Base-by-base conservation (phyloP, 176 grass and related monocot species). In the Rhynchospora pubera region DNA sequence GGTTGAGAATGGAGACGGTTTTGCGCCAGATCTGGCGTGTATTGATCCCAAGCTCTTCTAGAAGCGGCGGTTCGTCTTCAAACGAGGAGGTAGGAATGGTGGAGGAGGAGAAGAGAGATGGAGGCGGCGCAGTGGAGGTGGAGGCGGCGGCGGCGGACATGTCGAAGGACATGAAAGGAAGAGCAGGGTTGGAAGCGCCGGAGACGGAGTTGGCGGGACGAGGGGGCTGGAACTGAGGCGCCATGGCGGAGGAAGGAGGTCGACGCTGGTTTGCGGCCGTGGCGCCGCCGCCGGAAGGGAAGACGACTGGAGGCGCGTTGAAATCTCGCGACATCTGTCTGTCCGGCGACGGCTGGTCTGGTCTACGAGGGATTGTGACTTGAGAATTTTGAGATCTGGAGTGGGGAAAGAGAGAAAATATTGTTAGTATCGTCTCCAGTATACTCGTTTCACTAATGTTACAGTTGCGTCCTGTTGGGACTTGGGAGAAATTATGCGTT, bases 11-110 rank as follows among this genome's bases (percentile, higher is more conserved):
- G 76, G 94, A 94, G 76, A 86, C 65, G 77, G 91, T 92, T 85
- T 97, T 97, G 86, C 91, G 88, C 94, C 91, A 94, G 90, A 97
- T 97, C 94, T 94, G 94, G 64, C 91, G 94, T 65, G 94, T 94
- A 61, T 94, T 97, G 91, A 97, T 97, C 85, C 94, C 94, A 30
- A 97, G 94, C 83, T 97, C 94, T 89, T 97, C 94, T 48, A 97
- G 88, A 16, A 97, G 94, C 66, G 94, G 91, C 21, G 90, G 88
- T 84, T 97, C 91, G 80, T 97, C 91, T 45, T 97, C 94, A 80
- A 97, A 97, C 47, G 89, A 90, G 39, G 83, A 79, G 22, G 88
- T 82, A 21, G 81, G 77, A 34, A 92, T 90, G 53, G 90, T 83
- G 69, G 86, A 88, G 53, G 89, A 73, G 64, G 48, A 28, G 85